phyloP scores from a whole-genome alignment of 1,139 yeast species.

The Kluyveromyces sp. region DNA sequence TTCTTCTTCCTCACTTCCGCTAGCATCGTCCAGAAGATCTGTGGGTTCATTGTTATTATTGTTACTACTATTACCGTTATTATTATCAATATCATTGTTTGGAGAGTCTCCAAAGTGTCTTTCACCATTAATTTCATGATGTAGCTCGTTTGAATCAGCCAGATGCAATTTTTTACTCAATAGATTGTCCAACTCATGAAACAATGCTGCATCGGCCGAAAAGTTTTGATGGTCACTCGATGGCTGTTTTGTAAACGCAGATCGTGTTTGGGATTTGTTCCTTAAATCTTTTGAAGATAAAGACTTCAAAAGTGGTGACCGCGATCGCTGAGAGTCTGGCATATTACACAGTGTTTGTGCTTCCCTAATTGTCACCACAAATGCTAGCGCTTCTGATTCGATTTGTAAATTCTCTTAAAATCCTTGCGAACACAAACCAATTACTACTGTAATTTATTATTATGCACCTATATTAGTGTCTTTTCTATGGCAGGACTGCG shows the following conservation, averaged over 20 bases:
- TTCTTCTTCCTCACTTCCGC: conserved; percentile 20
- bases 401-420: background rate
- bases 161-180: conserved; percentile 18
- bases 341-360: background rate
- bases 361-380: too few relatives aligned
- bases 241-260: background rate
- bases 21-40: conserved; percentile 6
- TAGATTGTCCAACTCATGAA: conserved; percentile 21
- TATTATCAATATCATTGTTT: background rate
- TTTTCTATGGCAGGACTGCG: too few relatives aligned
- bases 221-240: conserved; percentile 5
- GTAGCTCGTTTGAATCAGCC: conserved; percentile 1
- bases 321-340: conserved; percentile 9
- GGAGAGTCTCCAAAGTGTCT: background rate
- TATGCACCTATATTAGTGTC: too few relatives aligned
- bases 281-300: conserved; percentile 10
- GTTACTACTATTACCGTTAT: too few relatives aligned
- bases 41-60: background rate
- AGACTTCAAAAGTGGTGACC: conserved; percentile 9
- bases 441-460: too few relatives aligned
- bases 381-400: background rate
- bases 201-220: conserved; percentile 18
- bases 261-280: conserved; percentile 5
- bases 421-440: too few relatives aligned
- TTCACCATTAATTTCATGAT: conserved; percentile 6